phyloP scores from a whole-genome alignment of 495 filamentous ascomycete species.

The Penicillium soppii region DNA sequence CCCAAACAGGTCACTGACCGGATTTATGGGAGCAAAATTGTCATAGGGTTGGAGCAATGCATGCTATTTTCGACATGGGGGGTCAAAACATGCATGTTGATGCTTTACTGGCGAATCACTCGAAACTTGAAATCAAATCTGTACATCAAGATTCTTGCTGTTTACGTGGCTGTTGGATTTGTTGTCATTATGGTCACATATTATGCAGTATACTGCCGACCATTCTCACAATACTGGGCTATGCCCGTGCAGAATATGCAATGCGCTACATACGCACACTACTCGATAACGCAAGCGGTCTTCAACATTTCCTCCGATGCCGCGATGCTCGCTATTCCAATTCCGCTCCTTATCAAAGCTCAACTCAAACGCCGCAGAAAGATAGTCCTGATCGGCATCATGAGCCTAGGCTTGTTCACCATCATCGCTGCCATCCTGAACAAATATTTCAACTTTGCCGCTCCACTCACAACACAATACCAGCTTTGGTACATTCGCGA shows the following conservation, averaged over 20 bases:
- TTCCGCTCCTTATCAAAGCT: constrained; percentile 57
- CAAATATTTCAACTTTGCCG: constrained; percentile 64
- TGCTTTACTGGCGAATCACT: constrained; percentile 47
- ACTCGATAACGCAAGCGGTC: constrained; percentile 64
- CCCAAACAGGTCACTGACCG: constrained; percentile 41
- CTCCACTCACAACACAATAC: constrained; percentile 48
- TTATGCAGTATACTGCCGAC: constrained; percentile 63
- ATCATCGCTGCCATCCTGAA: constrained; percentile 62
- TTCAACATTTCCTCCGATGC: constrained; percentile 67
- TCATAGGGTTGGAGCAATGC: constrained; percentile 51
- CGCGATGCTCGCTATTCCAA: constrained; percentile 58
- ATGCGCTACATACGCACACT: constrained; percentile 42
- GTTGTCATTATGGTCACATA: constrained; percentile 61
- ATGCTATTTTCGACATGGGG: constrained; percentile 53
- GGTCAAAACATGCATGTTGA: constrained; percentile 52
- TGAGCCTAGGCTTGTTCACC: constrained; percentile 61
- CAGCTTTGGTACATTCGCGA: constrained; percentile 67
- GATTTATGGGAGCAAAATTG: constrained; percentile 51
- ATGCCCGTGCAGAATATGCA: constrained; percentile 42
- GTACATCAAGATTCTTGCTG: constrained; percentile 53
- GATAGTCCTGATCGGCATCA: constrained; percentile 47
- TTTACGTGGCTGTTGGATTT: constrained; percentile 55
- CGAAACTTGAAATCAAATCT: constrained; percentile 36
- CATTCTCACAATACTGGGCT: constrained; percentile 61
- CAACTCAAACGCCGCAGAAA: constrained; percentile 53